These are phyloP conservation scores for Pichia cactophila DNA, from an alignment of 1,139 yeast genomes.

Conservation along the genomic window DNA sequence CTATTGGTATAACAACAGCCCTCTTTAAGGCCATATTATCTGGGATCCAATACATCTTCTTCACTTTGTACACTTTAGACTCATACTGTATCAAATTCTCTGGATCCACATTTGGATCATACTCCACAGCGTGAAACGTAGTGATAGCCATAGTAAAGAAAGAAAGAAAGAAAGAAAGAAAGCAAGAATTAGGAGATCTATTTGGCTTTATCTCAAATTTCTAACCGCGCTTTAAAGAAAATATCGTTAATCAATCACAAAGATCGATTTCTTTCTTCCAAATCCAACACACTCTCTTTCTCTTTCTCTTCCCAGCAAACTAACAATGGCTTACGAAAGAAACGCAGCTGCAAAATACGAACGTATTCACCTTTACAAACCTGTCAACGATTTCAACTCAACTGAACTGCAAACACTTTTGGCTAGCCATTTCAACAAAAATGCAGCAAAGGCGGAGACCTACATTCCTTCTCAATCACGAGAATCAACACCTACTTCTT, in stretches of 20 bases:
- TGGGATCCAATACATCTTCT: constrained; percentile 10
- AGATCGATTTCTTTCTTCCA: too few species aligned
- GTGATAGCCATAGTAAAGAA: neutral
- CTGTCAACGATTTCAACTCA: constrained; percentile 19
- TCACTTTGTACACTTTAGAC: constrained; percentile 23
- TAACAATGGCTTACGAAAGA: neutral
- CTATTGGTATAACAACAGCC: too few species aligned
- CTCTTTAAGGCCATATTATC: too few species aligned
- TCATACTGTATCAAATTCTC: constrained; percentile 23
- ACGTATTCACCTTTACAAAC: constrained; percentile 2
- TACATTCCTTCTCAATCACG: neutral
- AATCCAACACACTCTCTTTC: too few species aligned
- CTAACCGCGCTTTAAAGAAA: too few species aligned
- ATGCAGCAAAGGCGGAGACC: neutral
- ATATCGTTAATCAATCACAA: too few species aligned
- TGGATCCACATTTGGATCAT: constrained; percentile 20
- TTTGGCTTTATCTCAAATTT: too few species aligned
- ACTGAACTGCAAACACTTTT: constrained; percentile 15
- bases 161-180: neutral
- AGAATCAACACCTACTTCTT: neutral
- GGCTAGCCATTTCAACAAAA: constrained; percentile 14
- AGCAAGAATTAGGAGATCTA: too few species aligned
- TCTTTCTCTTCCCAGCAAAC: too few species aligned
- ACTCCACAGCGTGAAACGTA: constrained; percentile 13
- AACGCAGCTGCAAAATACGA: neutral